These are phyloP conservation scores for Gossypium aridum DNA, from an alignment of 441 rosid species.

Conservation along the genomic window DNA sequence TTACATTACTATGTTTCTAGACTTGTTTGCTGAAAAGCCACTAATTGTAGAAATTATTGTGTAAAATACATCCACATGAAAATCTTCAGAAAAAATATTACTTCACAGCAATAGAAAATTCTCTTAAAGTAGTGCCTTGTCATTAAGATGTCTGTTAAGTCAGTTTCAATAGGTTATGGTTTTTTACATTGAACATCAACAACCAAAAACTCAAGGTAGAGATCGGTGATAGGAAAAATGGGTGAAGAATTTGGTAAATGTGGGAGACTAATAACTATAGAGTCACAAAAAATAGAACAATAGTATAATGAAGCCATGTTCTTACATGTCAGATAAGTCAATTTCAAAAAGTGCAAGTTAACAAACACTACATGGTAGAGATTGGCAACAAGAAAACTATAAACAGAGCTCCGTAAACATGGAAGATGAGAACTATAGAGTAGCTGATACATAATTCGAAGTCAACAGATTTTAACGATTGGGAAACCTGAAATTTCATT, in stretches of 20 bases:
- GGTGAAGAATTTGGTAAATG: background rate
- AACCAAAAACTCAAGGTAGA: background rate
- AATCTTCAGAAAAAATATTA: background rate
- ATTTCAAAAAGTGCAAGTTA: background rate
- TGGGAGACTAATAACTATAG: background rate
- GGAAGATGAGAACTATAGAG: background rate
- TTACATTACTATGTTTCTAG: background rate
- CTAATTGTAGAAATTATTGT: background rate
- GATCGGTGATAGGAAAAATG: background rate
- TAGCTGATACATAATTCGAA: background rate
- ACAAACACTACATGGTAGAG: background rate
- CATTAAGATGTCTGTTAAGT: background rate
- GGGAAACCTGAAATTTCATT: background rate
- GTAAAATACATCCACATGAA: background rate
- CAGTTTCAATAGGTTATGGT: background rate
- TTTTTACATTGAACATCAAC: background rate
- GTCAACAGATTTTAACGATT: background rate
- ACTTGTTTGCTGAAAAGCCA: background rate
- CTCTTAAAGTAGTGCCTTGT: background rate
- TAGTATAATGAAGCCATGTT: background rate
- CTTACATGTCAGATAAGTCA: background rate
- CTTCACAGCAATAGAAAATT: background rate
- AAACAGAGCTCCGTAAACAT: background rate
- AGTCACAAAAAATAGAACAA: background rate
- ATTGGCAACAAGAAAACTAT: background rate